Evolutionary conservation across 306 rosid species (phyloP).

Genomic region (Vicia faba): DNA sequence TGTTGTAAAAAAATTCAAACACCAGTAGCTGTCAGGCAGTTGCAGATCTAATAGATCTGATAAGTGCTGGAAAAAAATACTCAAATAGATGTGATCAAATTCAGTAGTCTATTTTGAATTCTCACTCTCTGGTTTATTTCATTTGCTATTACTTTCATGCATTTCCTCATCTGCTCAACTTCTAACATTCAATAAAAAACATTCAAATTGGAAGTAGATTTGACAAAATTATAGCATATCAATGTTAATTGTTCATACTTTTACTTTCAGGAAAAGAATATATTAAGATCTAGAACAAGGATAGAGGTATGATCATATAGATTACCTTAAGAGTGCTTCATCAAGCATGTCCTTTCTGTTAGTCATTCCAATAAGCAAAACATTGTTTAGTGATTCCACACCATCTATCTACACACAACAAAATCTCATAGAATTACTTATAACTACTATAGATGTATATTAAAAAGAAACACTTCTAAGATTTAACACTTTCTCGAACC

Average conservation of each 20-base stretch:
- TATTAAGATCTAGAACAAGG: slow-evolving; percentile 26
- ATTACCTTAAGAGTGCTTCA: slow-evolving; percentile 92
- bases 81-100: not conserved
- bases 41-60: slow-evolving; percentile 6
- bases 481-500: slow-evolving; percentile 52
- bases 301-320: slow-evolving; percentile 14
- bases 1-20: slow-evolving; percentile 4
- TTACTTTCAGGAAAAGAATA: slow-evolving; percentile 23
- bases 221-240: slow-evolving; percentile 26
- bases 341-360: slow-evolving; percentile 98
- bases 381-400: slow-evolving; percentile 95
- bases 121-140: slow-evolving; percentile 6
- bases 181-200: slow-evolving; percentile 9
- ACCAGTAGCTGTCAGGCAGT: not conserved
- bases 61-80: not conserved
- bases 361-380: slow-evolving; percentile 99
- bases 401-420: slow-evolving; percentile 87
- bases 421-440: slow-evolving; percentile 37
- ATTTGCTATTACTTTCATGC: slow-evolving; percentile 7
- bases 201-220: slow-evolving; percentile 24
- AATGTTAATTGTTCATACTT: slow-evolving; percentile 35
- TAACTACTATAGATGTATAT: slow-evolving; percentile 16
- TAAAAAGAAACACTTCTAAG: slow-evolving; percentile 21
- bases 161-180: slow-evolving; percentile 3
- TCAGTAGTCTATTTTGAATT: not conserved